Percentiles rank a stretch among this genome's conserved stretches.
Evolutionary conservation across 2,329 filamentous ascomycete species (phyloP).

Genomic region (Leptographium galeiforme): DNA sequence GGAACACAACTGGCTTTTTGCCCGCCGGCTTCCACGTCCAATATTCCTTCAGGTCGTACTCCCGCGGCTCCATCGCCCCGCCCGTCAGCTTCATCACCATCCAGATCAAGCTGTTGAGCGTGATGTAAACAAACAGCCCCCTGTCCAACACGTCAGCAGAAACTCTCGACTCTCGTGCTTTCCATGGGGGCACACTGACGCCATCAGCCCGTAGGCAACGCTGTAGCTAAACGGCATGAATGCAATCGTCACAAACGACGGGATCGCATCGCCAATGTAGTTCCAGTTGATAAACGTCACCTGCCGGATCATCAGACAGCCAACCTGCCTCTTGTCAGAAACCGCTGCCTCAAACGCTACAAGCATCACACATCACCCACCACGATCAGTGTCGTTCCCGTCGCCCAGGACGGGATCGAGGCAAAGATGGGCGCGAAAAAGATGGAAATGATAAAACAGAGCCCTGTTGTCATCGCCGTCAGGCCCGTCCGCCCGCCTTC

Average conservation of each 20-base stretch:
- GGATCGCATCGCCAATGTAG: constrained; percentile 62
- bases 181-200: constrained; percentile 26
- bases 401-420: constrained; percentile 66
- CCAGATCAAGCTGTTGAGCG: constrained; percentile 35
- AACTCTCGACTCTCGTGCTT: not conserved
- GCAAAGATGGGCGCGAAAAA: constrained; percentile 69
- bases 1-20: constrained; percentile 33
- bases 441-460: constrained; percentile 58
- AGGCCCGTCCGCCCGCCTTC: constrained; percentile 63
- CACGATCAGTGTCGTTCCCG: constrained; percentile 58
- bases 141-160: constrained; percentile 15
- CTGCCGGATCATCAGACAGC: constrained; percentile 66
- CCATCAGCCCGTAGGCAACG: constrained; percentile 65
- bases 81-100: constrained; percentile 29
- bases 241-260: constrained; percentile 61
- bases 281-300: constrained; percentile 64
- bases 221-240: constrained; percentile 71
- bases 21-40: constrained; percentile 40
- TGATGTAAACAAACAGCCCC: constrained; percentile 39
- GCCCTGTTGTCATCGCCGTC: constrained; percentile 54
- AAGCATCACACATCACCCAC: constrained; percentile 21
- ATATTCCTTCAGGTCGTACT: constrained; percentile 42
- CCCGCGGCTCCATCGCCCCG: constrained; percentile 30
- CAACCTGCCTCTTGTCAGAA: constrained; percentile 33
- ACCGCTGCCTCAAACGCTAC: not conserved